These are phyloP conservation scores for Diplodia mutila DNA, from an alignment of 2,329 filamentous ascomycete genomes.

Conservation along the genomic window DNA sequence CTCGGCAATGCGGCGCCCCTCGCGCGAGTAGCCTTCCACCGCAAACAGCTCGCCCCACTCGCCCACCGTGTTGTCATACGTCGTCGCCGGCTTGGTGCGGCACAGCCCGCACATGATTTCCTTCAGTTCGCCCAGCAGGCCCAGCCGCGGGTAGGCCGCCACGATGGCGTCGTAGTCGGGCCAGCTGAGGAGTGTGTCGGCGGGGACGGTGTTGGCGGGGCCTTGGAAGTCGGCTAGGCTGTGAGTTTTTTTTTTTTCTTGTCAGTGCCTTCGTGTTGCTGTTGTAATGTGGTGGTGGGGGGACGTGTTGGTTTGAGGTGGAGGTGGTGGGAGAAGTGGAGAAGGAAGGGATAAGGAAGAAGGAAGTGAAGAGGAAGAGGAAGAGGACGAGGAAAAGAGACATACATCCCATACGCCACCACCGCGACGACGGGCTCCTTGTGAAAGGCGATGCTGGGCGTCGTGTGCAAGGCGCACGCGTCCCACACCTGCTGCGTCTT, in stretches of 20 bases:
- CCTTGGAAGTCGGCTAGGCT: slow-evolving; percentile 45
- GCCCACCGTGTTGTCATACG: slow-evolving; percentile 42
- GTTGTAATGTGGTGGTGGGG: too few species aligned
- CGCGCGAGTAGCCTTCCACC: slow-evolving; percentile 36
- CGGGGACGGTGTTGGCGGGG: slow-evolving; percentile 37
- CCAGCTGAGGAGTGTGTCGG: slow-evolving; percentile 34
- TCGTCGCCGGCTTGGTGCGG: slow-evolving; percentile 46
- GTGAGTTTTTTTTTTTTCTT: too few species aligned
- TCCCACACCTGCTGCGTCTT: slow-evolving; percentile 53
- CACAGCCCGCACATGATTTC: slow-evolving; percentile 47
- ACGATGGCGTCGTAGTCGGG: slow-evolving; percentile 42
- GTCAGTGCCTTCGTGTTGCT: too few species aligned
- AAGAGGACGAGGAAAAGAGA: neutral
- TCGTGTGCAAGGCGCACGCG: slow-evolving; percentile 52
- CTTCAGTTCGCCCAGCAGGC: slow-evolving; percentile 41
- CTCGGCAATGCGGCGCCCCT: slow-evolving; percentile 33
- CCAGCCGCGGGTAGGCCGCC: slow-evolving; percentile 41
- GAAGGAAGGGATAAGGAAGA: neutral
- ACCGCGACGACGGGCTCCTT: slow-evolving; percentile 51
- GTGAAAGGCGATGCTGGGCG: slow-evolving; percentile 41
- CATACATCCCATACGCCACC: slow-evolving; percentile 39
- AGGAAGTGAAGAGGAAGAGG: too few species aligned
- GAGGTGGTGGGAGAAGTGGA: neutral
- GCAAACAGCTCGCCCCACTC: slow-evolving; percentile 41
- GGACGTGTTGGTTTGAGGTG: too few species aligned